These are phyloP conservation scores for Phytopythium ostracodes DNA, from an alignment of 352 stramenopile species.

Conservation along the genomic window DNA sequence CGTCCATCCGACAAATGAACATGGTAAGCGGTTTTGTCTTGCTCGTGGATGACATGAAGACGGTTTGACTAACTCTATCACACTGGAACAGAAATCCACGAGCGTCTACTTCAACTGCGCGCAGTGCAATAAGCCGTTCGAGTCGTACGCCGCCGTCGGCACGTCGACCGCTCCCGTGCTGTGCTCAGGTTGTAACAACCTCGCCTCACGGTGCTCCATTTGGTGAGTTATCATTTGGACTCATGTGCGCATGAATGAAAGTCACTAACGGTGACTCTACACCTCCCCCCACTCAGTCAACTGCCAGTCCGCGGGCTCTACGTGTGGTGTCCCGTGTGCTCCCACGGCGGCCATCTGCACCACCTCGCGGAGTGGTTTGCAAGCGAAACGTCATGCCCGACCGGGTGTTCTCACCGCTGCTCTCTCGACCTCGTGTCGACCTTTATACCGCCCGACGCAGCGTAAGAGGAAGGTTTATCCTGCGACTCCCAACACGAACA, in stretches of 20 bases:
- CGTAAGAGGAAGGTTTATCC: neutral
- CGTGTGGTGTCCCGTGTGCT: slow-evolving; percentile 91
- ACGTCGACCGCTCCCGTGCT: slow-evolving; percentile 27
- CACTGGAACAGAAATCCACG: slow-evolving; percentile 67
- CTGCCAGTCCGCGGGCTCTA: slow-evolving; percentile 84
- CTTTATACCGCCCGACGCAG: neutral
- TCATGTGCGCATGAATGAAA: neutral
- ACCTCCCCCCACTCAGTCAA: slow-evolving; percentile 35
- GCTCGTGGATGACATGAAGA: neutral
- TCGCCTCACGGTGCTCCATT: slow-evolving; percentile 78
- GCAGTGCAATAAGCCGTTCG: slow-evolving; percentile 69
- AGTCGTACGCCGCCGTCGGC: slow-evolving; percentile 33
- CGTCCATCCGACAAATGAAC: slow-evolving; percentile 89
- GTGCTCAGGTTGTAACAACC: slow-evolving; percentile 71
- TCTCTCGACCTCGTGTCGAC: slow-evolving; percentile 36
- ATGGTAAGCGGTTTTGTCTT: slow-evolving; percentile 43
- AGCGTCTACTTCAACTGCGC: slow-evolving; percentile 85
- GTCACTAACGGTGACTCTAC: neutral
- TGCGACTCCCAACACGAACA: neutral
- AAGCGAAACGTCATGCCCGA: slow-evolving; percentile 62
- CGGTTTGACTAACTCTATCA: slow-evolving; percentile 9
- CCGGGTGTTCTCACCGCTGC: slow-evolving; percentile 69
- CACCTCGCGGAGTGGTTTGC: slow-evolving; percentile 82
- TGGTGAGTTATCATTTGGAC: slow-evolving; percentile 41
- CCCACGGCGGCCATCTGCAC: slow-evolving; percentile 84